Percentiles rank a stretch among this genome's conserved stretches.
These are phyloP conservation scores for maize (Zea mays) DNA, from an alignment of 176 grass and related monocot species.

Conservation along the genomic window Zm-B73-REFERENCE-NAM-5.0 NC_050102.1:161449001-161449500, in stretches of 20 bases:
- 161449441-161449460: background rate
- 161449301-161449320: background rate
- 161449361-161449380: background rate
- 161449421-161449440: background rate
- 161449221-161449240: slow-evolving; percentile 19
- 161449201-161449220: background rate
- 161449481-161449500: background rate
- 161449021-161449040: background rate
- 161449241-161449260: slow-evolving; percentile 29
- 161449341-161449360: too few relatives aligned
- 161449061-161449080: background rate
- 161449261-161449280: background rate
- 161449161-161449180: slow-evolving; percentile 14
- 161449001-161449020: background rate
- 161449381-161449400: background rate
- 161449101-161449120: background rate
- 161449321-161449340: too few relatives aligned
- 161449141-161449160: background rate
- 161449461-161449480: too few relatives aligned
- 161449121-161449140: background rate
- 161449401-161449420: background rate
- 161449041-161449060: background rate
- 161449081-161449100: background rate
- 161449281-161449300: background rate
- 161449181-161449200: slow-evolving; percentile 36